These are phyloP conservation scores for Fragilaria radians DNA, from an alignment of 108 stramenopile species.

Conservation along the genomic window DNA sequence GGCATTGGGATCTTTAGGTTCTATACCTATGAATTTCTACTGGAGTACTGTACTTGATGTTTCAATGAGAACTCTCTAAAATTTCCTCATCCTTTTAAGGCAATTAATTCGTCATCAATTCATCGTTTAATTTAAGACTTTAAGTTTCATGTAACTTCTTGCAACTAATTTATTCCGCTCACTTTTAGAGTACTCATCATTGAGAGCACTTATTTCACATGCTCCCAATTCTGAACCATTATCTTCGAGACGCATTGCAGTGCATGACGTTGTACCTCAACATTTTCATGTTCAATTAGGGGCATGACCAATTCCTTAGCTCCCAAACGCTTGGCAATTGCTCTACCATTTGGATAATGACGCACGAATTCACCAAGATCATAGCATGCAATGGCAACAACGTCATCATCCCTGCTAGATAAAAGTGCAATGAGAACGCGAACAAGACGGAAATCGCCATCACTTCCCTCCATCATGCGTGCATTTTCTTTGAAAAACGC, in stretches of 20 bases:
- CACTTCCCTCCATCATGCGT: constrained; percentile 67
- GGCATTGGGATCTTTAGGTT: constrained; percentile 2
- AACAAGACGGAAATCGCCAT: constrained; percentile 68
- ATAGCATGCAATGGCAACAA: constrained; percentile 92
- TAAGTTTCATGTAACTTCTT: too few relatives aligned
- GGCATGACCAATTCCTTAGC: constrained; percentile 94
- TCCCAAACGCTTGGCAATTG: constrained; percentile 80
- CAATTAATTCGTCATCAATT: too few relatives aligned
- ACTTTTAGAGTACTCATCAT: too few relatives aligned
- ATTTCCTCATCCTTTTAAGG: too few relatives aligned
- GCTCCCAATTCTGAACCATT: constrained; percentile 90
- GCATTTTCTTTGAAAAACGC: constrained; percentile 91
- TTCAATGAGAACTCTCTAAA: too few relatives aligned
- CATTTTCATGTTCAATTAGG: constrained; percentile 89
- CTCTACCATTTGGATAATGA: constrained; percentile 93
- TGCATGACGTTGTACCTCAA: constrained; percentile 91
- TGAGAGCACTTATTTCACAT: too few relatives aligned
- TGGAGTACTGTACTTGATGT: too few relatives aligned
- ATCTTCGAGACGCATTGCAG: constrained; percentile 95
- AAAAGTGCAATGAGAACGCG: constrained; percentile 84
- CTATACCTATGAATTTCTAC: not conserved
- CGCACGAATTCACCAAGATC: constrained; percentile 97
- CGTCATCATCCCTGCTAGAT: constrained; percentile 75
- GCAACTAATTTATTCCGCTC: too few relatives aligned
- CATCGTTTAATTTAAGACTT: too few relatives aligned